These are phyloP conservation scores for Parathielavia hyrcaniae DNA, from an alignment of 495 filamentous ascomycete species.

Conservation along the genomic window DNA sequence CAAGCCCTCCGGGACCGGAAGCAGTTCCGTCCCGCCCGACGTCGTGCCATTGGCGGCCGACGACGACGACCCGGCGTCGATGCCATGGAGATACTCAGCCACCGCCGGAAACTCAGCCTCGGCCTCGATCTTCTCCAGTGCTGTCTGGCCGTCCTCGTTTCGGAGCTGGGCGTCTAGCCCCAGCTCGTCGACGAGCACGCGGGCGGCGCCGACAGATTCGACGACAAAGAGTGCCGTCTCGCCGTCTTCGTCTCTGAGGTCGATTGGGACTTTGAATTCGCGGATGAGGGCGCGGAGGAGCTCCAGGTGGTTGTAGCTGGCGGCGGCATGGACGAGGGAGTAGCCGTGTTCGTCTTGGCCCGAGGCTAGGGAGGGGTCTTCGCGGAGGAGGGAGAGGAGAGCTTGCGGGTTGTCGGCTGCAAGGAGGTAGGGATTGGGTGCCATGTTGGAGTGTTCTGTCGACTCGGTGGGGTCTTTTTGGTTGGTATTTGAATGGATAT, in stretches of 20 bases:
- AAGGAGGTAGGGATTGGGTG: constrained; percentile 68
- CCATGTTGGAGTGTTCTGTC: constrained; percentile 28
- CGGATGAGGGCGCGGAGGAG: constrained; percentile 72
- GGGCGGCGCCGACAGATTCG: constrained; percentile 70
- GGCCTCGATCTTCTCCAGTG: constrained; percentile 61
- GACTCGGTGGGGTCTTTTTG: no score
- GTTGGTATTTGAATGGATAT: not conserved
- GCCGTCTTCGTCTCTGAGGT: constrained; percentile 78
- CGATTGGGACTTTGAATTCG: constrained; percentile 68
- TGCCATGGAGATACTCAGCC: constrained; percentile 56
- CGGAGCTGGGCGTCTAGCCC: constrained; percentile 56
- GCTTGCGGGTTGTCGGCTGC: constrained; percentile 66
- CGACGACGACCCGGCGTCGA: constrained; percentile 31
- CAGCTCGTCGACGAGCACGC: constrained; percentile 73
- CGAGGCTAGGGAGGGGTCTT: constrained; percentile 60
- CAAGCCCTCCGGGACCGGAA: constrained; percentile 60
- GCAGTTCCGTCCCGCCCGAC: constrained; percentile 21
- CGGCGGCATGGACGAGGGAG: constrained; percentile 84
- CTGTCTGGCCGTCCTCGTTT: constrained; percentile 62
- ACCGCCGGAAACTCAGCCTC: constrained; percentile 67
- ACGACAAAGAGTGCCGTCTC: constrained; percentile 87
- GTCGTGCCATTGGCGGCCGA: constrained; percentile 27
- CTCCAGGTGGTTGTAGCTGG: constrained; percentile 79
- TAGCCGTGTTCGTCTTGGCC: constrained; percentile 78
- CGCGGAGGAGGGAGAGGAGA: constrained; percentile 59